Base-by-base conservation (phyloP, 768 basidiomycete species). In the Arthromyces matolae region DNA sequence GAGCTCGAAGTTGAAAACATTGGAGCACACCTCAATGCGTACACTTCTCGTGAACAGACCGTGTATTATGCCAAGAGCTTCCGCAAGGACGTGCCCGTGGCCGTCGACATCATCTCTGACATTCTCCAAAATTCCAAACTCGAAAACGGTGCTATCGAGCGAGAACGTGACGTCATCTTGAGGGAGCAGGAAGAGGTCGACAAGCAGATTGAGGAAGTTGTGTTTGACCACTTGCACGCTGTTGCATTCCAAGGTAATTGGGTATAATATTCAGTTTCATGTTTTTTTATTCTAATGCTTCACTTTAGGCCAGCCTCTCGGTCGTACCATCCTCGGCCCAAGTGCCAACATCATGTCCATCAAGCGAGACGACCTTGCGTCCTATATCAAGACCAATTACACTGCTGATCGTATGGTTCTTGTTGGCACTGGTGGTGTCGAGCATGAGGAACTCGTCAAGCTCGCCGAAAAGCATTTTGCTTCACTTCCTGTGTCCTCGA, bases 41-140 rank as follows among this genome's bases (percentile, higher is more conserved):
- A 97, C 72, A 99, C 96, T 8, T 96, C 94, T 20, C 82, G 96
- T 52, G 96, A 99, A 72, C 95, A 98, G 71, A 99, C 96, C 18
- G 94, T 97, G 47, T 99, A 97, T 77, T 97, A 97, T 64, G 95
- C 95, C 61, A 97, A 98, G 79, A 86, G 89, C 65, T 98, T 99
- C 83, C 81, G 87, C 66, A 89, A 93, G 76, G 96, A 98, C 65
- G 90, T 98, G 9, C 78, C 84, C 10, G 76, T 78, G 40, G 83
- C 92, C 27, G 93, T 98, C 48, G 93, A 97, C 69, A 96, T 99
- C 72, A 93, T 99, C 68, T 87, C 88, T 60, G 96, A 99, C 68
- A 98, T 99, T 60, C 80, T 98, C 35, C 93, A 96, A 67, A 95
- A 94, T 71, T 93, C 91, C 25, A 97, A 93, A 72, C 78, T 98